Percentiles rank a stretch among this genome's conserved stretches.
phyloP scores from a whole-genome alignment of 805 yeast species.

The Dipodascus albidus region DNA sequence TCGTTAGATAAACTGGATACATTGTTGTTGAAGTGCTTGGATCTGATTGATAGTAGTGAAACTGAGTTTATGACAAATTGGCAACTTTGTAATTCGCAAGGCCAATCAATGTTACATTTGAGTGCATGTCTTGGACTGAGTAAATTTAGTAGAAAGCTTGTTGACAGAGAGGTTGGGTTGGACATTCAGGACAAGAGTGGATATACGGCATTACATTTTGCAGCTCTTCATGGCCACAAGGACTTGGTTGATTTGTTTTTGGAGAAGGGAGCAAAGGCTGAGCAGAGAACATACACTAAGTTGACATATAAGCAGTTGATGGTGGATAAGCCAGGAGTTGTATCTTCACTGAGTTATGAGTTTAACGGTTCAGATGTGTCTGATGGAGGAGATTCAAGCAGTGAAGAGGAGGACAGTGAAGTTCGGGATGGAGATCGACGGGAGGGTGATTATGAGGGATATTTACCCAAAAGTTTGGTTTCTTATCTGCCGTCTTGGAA shows the following conservation, averaged over 20 bases:
- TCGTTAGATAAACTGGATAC: conserved; percentile 27
- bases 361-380: not conserved
- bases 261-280: conserved; percentile 52
- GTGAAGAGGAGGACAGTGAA: not conserved
- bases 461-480: not conserved
- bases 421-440: not conserved
- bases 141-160: conserved; percentile 48
- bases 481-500: not conserved
- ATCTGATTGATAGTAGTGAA: conserved; percentile 50
- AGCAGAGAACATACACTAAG: conserved; percentile 26
- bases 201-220: conserved; percentile 78
- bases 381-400: not conserved
- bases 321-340: not conserved
- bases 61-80: conserved; percentile 44
- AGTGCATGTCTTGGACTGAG: conserved; percentile 68
- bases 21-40: conserved; percentile 40
- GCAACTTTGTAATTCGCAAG: conserved; percentile 70
- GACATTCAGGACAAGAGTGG: conserved; percentile 73
- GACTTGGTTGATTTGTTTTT: conserved; percentile 50
- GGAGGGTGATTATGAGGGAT: not conserved
- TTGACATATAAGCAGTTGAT: not conserved
- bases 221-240: conserved; percentile 64
- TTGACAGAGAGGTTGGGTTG: conserved; percentile 44
- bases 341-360: not conserved
- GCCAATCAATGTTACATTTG: conserved; percentile 81